A percentile compares a stretch with the other conserved stretches of the same genome.
These are phyloP conservation scores for Sporothrix protearum DNA, from an alignment of 2,329 filamentous ascomycete genomes.

Conservation along the genomic window DNA sequence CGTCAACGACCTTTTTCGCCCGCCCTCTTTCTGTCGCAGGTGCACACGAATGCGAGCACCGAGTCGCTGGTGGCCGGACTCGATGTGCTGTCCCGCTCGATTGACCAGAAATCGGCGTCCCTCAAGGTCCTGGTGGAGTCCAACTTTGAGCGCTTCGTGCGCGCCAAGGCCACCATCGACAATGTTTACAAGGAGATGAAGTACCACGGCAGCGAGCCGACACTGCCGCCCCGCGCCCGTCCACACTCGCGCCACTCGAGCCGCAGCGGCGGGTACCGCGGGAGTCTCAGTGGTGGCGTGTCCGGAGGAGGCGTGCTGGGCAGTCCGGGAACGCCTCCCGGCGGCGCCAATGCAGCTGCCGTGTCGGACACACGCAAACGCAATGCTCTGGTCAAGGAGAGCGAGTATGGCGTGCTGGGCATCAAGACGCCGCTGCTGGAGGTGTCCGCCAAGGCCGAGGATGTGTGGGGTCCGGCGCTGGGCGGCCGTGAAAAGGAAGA, in stretches of 20 bases:
- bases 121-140: conserved; percentile 94
- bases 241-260: conserved; percentile 65
- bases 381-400: conserved; percentile 88
- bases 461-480: conserved; percentile 93
- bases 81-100: conserved; percentile 81
- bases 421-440: conserved; percentile 87
- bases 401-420: conserved; percentile 80
- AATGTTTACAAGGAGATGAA: conserved; percentile 99
- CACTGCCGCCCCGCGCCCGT: conserved; percentile 39
- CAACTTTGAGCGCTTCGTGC: conserved; percentile 97
- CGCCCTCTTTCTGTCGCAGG: conserved; percentile 83
- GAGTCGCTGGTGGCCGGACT: conserved; percentile 75
- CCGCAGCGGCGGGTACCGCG: conserved; percentile 61
- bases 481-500: conserved; percentile 90
- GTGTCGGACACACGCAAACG: conserved; percentile 55
- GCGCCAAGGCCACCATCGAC: conserved; percentile 95
- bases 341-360: neutral
- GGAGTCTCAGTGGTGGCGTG: conserved; percentile 38
- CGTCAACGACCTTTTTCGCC: conserved; percentile 95
- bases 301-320: conserved; percentile 6
- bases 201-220: conserved; percentile 59
- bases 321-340: conserved; percentile 15
- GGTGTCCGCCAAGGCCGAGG: conserved; percentile 88
- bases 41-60: conserved; percentile 82
- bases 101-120: conserved; percentile 96